These are phyloP conservation scores for Talaromyces sp. DNA, from an alignment of 2,329 filamentous ascomycete genomes.

Conservation along the genomic window DNA sequence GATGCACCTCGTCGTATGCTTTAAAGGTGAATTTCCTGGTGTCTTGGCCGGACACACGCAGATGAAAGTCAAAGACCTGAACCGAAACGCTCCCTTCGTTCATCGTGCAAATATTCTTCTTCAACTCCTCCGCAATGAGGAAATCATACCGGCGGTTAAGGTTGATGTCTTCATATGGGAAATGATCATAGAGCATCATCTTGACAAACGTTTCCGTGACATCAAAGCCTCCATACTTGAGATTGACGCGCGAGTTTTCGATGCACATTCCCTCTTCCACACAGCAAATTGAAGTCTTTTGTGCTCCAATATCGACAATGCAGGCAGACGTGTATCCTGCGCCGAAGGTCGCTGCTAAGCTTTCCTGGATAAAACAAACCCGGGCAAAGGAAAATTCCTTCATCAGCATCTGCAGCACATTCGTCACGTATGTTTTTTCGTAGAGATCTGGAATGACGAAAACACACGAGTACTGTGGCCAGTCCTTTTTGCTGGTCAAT, in stretches of 20 bases:
- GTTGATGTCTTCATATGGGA: conserved; percentile 94
- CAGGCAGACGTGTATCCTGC: conserved; percentile 91
- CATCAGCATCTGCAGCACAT: conserved; percentile 77
- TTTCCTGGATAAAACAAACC: conserved; percentile 94
- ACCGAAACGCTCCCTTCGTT: conserved; percentile 85
- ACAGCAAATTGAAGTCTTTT: conserved; percentile 95
- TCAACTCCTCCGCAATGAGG: conserved; percentile 87
- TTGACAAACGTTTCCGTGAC: conserved; percentile 93
- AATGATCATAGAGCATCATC: conserved; percentile 96
- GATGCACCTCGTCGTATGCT: conserved; percentile 89
- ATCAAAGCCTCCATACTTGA: conserved; percentile 90
- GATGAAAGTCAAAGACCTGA: conserved; percentile 82
- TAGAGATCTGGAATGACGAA: conserved; percentile 96
- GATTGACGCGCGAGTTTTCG: conserved; percentile 88
- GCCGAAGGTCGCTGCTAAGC: conserved; percentile 87
- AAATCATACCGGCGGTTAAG: conserved; percentile 86
- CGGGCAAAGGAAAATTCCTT: conserved; percentile 83
- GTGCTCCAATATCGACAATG: conserved; percentile 91
- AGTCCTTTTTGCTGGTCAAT: conserved; percentile 69
- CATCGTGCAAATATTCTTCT: conserved; percentile 88
- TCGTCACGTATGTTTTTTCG: conserved; percentile 86
- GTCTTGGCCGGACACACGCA: conserved; percentile 79
- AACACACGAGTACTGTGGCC: conserved; percentile 91
- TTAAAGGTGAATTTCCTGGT: conserved; percentile 95
- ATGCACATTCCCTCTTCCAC: conserved; percentile 94